Evolutionary conservation across 108 stramenopile species (phyloP).

Genomic region (Cyclostephanos invisitatus): DNA sequence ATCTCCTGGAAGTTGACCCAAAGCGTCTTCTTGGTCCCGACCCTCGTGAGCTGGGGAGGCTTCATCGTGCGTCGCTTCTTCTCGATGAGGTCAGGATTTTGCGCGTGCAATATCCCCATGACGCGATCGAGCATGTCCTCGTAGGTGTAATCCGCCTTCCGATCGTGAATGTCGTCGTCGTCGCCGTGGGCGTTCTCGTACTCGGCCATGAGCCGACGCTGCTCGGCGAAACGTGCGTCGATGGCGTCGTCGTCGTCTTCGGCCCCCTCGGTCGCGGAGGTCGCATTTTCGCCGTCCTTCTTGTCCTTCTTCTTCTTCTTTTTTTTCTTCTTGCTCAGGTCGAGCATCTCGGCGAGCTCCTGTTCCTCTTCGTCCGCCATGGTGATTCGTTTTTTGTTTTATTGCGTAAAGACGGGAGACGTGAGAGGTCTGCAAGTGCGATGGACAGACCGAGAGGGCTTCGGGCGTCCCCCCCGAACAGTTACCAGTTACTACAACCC

Average conservation of each 20-base stretch:
- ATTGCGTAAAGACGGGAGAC: too few species aligned
- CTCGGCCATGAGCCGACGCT: slow-evolving; percentile 65
- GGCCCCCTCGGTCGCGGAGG: slow-evolving; percentile 8
- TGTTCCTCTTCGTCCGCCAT: slow-evolving; percentile 69
- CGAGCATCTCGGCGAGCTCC: slow-evolving; percentile 87
- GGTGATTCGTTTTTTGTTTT: slow-evolving; percentile 3
- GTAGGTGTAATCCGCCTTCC: slow-evolving; percentile 89
- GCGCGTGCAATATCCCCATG: slow-evolving; percentile 86
- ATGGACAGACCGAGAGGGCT: neutral
- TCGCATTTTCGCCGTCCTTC: slow-evolving; percentile 36
- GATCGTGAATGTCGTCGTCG: slow-evolving; percentile 76
- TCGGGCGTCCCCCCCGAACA: neutral
- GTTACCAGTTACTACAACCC: neutral
- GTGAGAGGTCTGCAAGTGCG: neutral
- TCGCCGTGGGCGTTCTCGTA: slow-evolving; percentile 64
- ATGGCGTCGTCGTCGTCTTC: slow-evolving; percentile 44
- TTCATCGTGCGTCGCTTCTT: slow-evolving; percentile 98
- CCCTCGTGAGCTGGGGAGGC: slow-evolving; percentile 94
- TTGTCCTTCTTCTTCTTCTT: slow-evolving; percentile 89
- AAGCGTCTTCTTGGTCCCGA: slow-evolving; percentile 95
- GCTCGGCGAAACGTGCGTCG: slow-evolving; percentile 55
- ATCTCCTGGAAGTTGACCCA: slow-evolving; percentile 99
- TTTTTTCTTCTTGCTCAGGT: slow-evolving; percentile 89
- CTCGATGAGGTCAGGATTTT: slow-evolving; percentile 96
- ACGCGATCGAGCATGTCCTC: slow-evolving; percentile 89